Base-by-base conservation (phyloP, 1,139 yeast species). In the Candida smagusa region DNA sequence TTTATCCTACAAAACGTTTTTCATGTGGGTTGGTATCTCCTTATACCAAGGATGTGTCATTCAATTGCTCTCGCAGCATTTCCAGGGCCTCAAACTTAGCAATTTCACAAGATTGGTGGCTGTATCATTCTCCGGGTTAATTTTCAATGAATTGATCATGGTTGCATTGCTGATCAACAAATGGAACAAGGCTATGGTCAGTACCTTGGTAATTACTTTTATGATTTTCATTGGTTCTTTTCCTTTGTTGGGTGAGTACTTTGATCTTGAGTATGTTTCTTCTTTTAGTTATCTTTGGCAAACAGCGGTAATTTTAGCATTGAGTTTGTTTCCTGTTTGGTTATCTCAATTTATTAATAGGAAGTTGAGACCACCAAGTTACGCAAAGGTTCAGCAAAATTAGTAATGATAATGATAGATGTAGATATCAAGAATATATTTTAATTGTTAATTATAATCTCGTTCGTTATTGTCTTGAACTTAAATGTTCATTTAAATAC, bases 331-430 rank as follows among this genome's bases (percentile, higher is more conserved):
- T 34, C 98, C 98, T 1, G 95, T 94, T 2, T 90, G 96, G 96
- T 65, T 84, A 2, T 81, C 81, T 3, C 86, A 86, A 58, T 72
- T 86, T 6, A 65, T 90, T 22, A 79, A 83, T 53, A 74, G 96
- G 45, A 79, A 72, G 47, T 61, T 94, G 41, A 78, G 89, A 47
- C 98, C 98, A 7, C 98, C 98, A 29, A 89, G 86, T 56, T 92
- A 94, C 60, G 97, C 97, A n/a, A 92, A 92, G 58, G 97, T 92
- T 35, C 97, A 87, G 59, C 94, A 83, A 45, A 80, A 65, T 43
- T 66, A 52, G 28, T 21, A 6, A 7, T 25, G n/a, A 16, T 16
- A 4, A 16, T 25, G n/a, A 16, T 16, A 4, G 5, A 28, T 8
- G 26, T 9, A 21, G 27, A 16, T n/a, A n/a, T n/a, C n/a, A n/a